phyloP scores from a whole-genome alignment of 2,329 filamentous ascomycete species.

The Monosporascus sp. region DNA sequence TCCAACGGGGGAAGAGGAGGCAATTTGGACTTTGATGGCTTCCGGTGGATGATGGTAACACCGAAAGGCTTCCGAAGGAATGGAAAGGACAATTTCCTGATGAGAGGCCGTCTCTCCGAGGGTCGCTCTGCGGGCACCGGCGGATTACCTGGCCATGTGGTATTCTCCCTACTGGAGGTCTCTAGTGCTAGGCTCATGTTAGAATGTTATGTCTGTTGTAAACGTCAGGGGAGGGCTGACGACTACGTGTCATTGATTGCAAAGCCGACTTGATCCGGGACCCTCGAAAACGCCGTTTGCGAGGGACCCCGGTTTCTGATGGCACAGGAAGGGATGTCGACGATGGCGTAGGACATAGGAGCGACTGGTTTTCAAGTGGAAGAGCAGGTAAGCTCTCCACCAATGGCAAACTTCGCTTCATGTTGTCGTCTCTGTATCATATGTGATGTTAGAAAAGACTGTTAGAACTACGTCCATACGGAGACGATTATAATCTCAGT shows the following conservation, averaged over 20 bases:
- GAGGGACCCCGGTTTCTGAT: conserved; percentile 21
- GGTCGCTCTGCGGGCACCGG: conserved; percentile 13
- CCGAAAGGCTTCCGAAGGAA: conserved; percentile 33
- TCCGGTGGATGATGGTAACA: conserved; percentile 33
- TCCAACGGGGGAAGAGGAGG: conserved; percentile 29
- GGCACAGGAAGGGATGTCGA: conserved; percentile 20
- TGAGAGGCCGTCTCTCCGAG: conserved; percentile 15
- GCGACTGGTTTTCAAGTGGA: conserved; percentile 11
- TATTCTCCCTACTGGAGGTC: conserved; percentile 14
- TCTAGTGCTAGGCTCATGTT: conserved; percentile 15
- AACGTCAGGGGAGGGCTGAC: conserved; percentile 12
- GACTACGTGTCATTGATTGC: conserved; percentile 35
- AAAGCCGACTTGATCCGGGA: conserved; percentile 37
- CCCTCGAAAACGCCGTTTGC: conserved; percentile 34
- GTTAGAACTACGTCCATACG: conserved; percentile 1
- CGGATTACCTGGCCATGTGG: conserved; percentile 17
- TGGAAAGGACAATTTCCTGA: conserved; percentile 34
- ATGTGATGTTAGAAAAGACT: not conserved
- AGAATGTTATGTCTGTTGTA: conserved; percentile 1
- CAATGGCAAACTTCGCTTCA: conserved; percentile 19
- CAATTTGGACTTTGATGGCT: conserved; percentile 30
- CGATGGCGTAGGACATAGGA: conserved; percentile 11
- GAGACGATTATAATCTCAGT: not conserved
- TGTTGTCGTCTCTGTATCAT: conserved; percentile 9
- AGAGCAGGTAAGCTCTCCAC: conserved; percentile 13